Evolutionary conservation across 306 rosid genomes (phyloP).

Genomic region (Quercus mongolica): DNA sequence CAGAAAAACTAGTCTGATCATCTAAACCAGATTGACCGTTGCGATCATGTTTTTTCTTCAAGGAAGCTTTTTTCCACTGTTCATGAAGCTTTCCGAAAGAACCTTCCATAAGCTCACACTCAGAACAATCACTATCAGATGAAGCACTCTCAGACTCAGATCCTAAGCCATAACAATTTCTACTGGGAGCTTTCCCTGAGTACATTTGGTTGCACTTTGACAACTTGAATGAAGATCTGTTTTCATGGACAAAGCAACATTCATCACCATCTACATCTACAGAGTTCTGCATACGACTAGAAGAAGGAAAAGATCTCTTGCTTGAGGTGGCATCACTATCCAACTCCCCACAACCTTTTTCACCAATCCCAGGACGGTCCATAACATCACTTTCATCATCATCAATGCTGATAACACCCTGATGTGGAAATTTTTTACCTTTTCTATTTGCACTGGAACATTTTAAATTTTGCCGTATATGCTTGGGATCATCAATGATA

Average conservation of each 20-base stretch:
- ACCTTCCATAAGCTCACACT: slow-evolving; percentile 68
- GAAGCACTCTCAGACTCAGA: slow-evolving; percentile 35
- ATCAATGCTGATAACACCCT: slow-evolving; percentile 59
- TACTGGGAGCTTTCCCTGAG: slow-evolving; percentile 28
- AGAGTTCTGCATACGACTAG: slow-evolving; percentile 21
- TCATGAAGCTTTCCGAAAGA: slow-evolving; percentile 40
- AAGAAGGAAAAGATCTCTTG: slow-evolving; percentile 36
- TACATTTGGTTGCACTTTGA: slow-evolving; percentile 34
- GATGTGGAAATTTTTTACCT: slow-evolving; percentile 24
- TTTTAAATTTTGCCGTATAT: slow-evolving; percentile 17
- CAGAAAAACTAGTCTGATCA: slow-evolving; percentile 56
- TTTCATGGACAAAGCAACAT: slow-evolving; percentile 33
- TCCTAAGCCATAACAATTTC: slow-evolving; percentile 52
- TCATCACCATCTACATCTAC: slow-evolving; percentile 37
- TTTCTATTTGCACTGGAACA: slow-evolving; percentile 36
- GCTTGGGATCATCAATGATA: slow-evolving; percentile 45
- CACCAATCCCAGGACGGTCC: slow-evolving; percentile 22
- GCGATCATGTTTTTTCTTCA: slow-evolving; percentile 49
- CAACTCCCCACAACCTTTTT: slow-evolving; percentile 54
- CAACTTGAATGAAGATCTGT: slow-evolving; percentile 30
- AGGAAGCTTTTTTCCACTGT: slow-evolving; percentile 69
- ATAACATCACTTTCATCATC: slow-evolving; percentile 55
- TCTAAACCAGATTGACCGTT: slow-evolving; percentile 34
- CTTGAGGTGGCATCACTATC: slow-evolving; percentile 83
- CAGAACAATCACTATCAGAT: slow-evolving; percentile 72